phyloP scores from a whole-genome alignment of 2,329 filamentous ascomycete species.

The Arthrobotrys sinensis region DNA sequence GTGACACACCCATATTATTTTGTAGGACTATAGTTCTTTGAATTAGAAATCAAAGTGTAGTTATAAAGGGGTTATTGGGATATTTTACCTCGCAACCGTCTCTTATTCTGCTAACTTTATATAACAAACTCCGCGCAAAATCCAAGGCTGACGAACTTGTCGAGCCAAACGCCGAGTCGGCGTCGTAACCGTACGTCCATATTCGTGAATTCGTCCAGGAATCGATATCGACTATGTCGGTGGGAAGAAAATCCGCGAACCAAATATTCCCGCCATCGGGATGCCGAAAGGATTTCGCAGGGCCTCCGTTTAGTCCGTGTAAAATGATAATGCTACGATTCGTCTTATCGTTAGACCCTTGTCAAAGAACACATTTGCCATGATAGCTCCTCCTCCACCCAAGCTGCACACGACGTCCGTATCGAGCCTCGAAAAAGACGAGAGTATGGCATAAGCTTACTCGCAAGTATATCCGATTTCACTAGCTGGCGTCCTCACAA shows the following conservation, averaged over 20 bases:
- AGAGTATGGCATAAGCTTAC: constrained; percentile 42
- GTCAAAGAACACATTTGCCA: constrained; percentile 25
- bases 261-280: constrained; percentile 53
- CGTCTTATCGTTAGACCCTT: constrained; percentile 20
- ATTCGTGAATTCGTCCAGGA: constrained; percentile 60
- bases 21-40: constrained; percentile 27
- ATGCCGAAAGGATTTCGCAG: constrained; percentile 54
- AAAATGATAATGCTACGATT: constrained; percentile 52
- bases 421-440: constrained; percentile 10
- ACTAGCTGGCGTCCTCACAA: constrained; percentile 52
- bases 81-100: constrained; percentile 44
- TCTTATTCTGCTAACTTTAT: constrained; percentile 54
- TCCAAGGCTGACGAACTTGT: constrained; percentile 46
- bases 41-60: background rate
- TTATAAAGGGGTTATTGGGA: background rate
- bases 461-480: constrained; percentile 60
- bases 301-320: constrained; percentile 56
- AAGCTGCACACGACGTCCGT: constrained; percentile 31
- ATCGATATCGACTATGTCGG: constrained; percentile 51
- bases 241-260: constrained; percentile 56
- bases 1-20: constrained; percentile 60
- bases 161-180: constrained; percentile 49
- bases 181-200: constrained; percentile 58
- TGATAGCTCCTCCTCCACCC: constrained; percentile 4
- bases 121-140: constrained; percentile 49